Evolutionary conservation across 192 early-diverging fungal genomes (phyloP).

Genomic region (Geosiphon pyriformis): DNA sequence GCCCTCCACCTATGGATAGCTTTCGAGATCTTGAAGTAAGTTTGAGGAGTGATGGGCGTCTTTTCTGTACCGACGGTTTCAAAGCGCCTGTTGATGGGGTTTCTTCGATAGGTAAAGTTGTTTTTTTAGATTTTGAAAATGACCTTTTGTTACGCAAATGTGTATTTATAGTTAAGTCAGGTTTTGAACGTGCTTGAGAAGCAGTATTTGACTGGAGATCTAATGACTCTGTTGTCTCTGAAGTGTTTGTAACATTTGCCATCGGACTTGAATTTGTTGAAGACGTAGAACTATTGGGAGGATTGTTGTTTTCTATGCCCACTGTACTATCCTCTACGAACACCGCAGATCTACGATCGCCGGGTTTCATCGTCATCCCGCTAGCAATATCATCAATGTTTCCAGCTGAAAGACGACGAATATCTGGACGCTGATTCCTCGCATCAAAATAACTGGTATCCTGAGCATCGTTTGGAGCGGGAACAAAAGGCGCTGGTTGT

Average conservation of each 20-base stretch:
- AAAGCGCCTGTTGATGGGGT: background rate
- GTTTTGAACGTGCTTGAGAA: background rate
- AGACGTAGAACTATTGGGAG: background rate
- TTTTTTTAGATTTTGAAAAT: background rate
- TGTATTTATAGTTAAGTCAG: slow-evolving; percentile 20
- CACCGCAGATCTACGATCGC: slow-evolving; percentile 7
- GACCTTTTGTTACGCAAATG: slow-evolving; percentile 11
- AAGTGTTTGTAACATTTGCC: background rate
- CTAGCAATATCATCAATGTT: slow-evolving; percentile 43
- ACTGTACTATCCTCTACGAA: slow-evolving; percentile 9
- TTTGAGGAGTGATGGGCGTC: slow-evolving; percentile 20
- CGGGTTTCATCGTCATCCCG: slow-evolving; percentile 2
- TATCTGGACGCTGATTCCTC: slow-evolving; percentile 72
- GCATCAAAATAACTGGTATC: slow-evolving; percentile 93
- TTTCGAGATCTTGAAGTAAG: slow-evolving; percentile 12
- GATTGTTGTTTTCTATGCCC: background rate
- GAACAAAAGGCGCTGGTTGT: slow-evolving; percentile 80
- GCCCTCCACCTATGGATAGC: slow-evolving; percentile 4
- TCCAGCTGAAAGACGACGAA: slow-evolving; percentile 65
- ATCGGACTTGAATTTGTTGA: background rate
- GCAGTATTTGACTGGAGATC: background rate
- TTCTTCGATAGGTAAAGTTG: background rate
- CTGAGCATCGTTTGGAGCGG: slow-evolving; percentile 67
- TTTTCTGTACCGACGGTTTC: slow-evolving; percentile 1
- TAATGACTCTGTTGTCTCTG: background rate